Evolutionary conservation across 1,284 basidiomycete genomes (phyloP), one percentile per base, ranked within the genome.

Genomic region (Ganoderma sinense): DNA sequence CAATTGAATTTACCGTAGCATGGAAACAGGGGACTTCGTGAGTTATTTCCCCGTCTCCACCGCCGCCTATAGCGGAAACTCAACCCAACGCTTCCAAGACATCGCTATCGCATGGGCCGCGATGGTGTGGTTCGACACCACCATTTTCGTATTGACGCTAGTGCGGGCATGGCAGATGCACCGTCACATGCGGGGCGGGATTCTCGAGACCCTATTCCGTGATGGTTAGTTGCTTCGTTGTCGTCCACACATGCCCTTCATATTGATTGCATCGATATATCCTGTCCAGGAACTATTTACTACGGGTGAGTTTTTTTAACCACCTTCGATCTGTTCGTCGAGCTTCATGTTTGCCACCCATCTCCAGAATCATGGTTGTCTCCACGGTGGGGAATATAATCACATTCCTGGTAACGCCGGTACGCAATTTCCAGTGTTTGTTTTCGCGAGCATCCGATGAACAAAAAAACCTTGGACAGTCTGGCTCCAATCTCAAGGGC

Each of bases 311-410:
- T 36, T 23, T 23, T 26, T 4, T 4, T 14, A 39, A 23, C 33
- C 36, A 14, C 23, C 13, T 41, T n/a, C 5, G 39, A 10, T 11
- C 23, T 6, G 16, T 16, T 14, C 5, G 41, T 39, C 18, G 48
- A 51, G 16, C 51, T 33, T 8, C 61, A n/a, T 36, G 36, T 16
- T 39, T n/a, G n/a, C n/a, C n/a, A n/a, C 36, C 36, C 36, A 7
- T 33, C 41, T 51, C 29, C 60, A 76, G 76, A 14, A 73, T 73
- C 29, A 65, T 78, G 61, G 72, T 75, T 14, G 58, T 71, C 11
- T 41, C 73, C 4, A 76, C 75, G 26, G 61, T 77, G 26, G 59
- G 68, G 7, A 78, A 78, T 62, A 77, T 78, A 26, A 59, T 74
- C 39, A 73, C 67, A 2, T 75, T 77, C 62, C 20, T 77, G 63